Percentiles rank a stretch among this genome's conserved stretches.
phyloP scores from a whole-genome alignment of 805 yeast species.

The Diddensiella caesifluorescens region DNA sequence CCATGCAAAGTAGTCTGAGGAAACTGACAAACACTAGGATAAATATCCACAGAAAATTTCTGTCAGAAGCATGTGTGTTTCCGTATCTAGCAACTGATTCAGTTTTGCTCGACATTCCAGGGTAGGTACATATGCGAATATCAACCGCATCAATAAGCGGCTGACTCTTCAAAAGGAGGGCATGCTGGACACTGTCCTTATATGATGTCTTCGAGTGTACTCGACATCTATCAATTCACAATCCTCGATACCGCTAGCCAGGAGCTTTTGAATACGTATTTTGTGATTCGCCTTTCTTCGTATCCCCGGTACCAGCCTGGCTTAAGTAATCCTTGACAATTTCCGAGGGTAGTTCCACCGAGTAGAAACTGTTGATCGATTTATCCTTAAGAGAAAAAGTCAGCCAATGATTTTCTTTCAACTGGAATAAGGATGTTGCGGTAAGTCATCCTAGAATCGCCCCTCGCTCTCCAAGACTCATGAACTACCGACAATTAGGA shows the following conservation, averaged over 20 bases:
- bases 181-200: constrained; percentile 40
- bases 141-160: constrained; percentile 30
- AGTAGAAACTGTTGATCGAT: constrained; percentile 14
- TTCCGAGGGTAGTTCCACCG: constrained; percentile 7
- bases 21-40: constrained; percentile 34
- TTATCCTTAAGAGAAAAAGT: constrained; percentile 3
- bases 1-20: constrained; percentile 41
- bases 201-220: constrained; percentile 41
- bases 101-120: constrained; percentile 21
- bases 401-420: no score
- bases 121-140: constrained; percentile 28
- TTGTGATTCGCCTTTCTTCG: constrained; percentile 24
- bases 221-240: constrained; percentile 34
- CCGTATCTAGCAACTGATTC: constrained; percentile 17
- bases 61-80: constrained; percentile 25
- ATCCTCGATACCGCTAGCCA: constrained; percentile 3
- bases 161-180: constrained; percentile 31
- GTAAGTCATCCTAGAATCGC: no score
- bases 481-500: no score
- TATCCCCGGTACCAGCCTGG: constrained; percentile 12
- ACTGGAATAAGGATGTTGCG: no score
- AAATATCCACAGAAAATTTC: constrained; percentile 27
- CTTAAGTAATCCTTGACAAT: constrained; percentile 8
- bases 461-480: no score
- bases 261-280: constrained; percentile 30